Conservation (phyloP, 2,329 filamentous ascomycete genomes). For the Penicillium expansum region DNA sequence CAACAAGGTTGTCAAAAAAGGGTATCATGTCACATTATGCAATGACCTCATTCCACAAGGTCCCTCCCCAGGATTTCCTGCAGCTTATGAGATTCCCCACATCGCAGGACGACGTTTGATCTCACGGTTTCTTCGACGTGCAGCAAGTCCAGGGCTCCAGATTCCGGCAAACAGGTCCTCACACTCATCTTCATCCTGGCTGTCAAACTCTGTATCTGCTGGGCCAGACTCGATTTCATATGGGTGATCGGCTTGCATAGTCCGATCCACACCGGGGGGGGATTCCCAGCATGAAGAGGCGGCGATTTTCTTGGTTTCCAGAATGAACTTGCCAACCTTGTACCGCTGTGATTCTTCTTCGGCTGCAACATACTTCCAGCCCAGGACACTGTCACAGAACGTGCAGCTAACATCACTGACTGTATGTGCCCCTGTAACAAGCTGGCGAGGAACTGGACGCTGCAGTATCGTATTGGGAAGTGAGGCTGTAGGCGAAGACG, state of each 20-base stretch:
- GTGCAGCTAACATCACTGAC: conserved; percentile 60
- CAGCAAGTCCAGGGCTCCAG: conserved; percentile 57
- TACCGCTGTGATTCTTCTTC: conserved; percentile 62
- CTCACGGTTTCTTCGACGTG: conserved; percentile 43
- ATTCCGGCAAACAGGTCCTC: conserved; percentile 63
- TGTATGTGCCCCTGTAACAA: conserved; percentile 63
- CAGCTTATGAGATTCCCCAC: conserved; percentile 22
- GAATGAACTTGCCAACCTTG: conserved; percentile 66
- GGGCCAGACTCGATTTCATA: conserved; percentile 12
- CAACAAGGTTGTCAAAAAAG: neutral
- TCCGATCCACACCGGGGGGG: conserved; percentile 13
- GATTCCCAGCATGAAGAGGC: conserved; percentile 54
- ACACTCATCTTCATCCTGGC: conserved; percentile 65
- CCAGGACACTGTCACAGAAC: conserved; percentile 56
- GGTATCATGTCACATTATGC: neutral
- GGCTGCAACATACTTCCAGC: conserved; percentile 65
- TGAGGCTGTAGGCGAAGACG: conserved; percentile 32
- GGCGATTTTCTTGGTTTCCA: conserved; percentile 59
- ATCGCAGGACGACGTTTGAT: conserved; percentile 27
- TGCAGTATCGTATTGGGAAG: conserved; percentile 60
- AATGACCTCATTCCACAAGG: neutral
- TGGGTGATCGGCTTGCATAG: conserved; percentile 1
- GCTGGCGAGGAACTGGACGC: conserved; percentile 55
- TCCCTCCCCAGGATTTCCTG: neutral
- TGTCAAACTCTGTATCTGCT: conserved; percentile 58